Evolutionary conservation across 169 alveolate species (phyloP), one percentile per base, ranked within the genome.

Genomic region (Cryptosporidium viatorum): DNA sequence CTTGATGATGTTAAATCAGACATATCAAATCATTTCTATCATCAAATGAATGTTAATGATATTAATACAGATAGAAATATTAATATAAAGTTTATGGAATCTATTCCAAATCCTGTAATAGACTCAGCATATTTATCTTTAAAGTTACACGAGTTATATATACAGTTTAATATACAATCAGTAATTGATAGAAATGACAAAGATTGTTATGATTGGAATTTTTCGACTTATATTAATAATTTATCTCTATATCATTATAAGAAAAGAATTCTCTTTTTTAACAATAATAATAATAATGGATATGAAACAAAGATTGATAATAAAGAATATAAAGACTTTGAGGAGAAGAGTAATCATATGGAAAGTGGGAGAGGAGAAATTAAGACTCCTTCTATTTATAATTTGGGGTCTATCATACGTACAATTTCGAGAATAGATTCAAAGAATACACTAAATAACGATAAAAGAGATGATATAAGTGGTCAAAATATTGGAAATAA

Each of bases 161-260:
- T 80, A 31, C 89, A 80, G 10, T 39, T 80, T 29, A 80, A 65
- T 23, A 80, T 80, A 26, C 89, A 80, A 7, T 80, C 89, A 7
- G 89, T 80, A 37, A 65, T 80, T n/a, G 89, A 80, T 48, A 80
- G 89, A 35, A 80, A 80, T 39, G 89, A 80, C 14, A 80, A 80
- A 43, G 89, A 80, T 67, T 43, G 80, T 21, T 41, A 80, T 62
- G 89, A 80, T 37, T 80, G 89, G 89, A 65, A 80, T 43, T 80
- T 80, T 48, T 80, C 75, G 7, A 65, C 89, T 39, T 59, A 65
- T 14, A 50, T 80, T n/a, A 67, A 48, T 26, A 80, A 80, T 65
- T 48, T 80, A 29, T 55, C 89, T 48, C 50, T 80, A 3, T 60
- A 62, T 62, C 89, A 80, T 18, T 60, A 26, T 35, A 35, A 65